Evolutionary conservation across 1,139 yeast genomes (phyloP).

Genomic region (Protomyces lactucae-debilis): DNA sequence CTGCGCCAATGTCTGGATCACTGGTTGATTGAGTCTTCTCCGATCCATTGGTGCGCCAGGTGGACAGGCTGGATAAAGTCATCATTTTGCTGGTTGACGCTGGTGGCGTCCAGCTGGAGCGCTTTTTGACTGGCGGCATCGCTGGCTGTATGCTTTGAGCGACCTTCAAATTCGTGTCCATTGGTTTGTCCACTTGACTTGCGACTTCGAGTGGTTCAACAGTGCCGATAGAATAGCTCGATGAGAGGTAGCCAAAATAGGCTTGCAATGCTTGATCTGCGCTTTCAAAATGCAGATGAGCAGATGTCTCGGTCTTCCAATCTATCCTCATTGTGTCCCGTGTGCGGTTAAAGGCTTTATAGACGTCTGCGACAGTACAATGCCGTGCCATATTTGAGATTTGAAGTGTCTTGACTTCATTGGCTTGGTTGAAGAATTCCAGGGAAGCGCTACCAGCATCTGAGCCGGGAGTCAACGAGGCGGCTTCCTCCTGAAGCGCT

Average conservation of each 20-base stretch:
- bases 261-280: slow-evolving; percentile 22
- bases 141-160: neutral
- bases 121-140: slow-evolving; percentile 2
- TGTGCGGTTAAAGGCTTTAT: slow-evolving; percentile 15
- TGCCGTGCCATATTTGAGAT: slow-evolving; percentile 15
- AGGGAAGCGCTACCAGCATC: neutral
- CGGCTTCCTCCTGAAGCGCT: neutral
- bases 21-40: slow-evolving; percentile 6
- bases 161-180: neutral
- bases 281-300: slow-evolving; percentile 17
- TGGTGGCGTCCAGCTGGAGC: slow-evolving; percentile 4
- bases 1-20: neutral
- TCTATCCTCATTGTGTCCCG: slow-evolving; percentile 20
- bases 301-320: slow-evolving; percentile 10
- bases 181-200: neutral
- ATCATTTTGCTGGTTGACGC: slow-evolving; percentile 5
- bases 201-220: slow-evolving; percentile 18
- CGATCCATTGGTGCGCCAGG: slow-evolving; percentile 13
- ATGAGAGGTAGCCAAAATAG: slow-evolving; percentile 26
- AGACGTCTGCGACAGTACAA: slow-evolving; percentile 11
- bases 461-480: neutral
- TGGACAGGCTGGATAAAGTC: slow-evolving; percentile 8
- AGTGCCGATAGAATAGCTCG: slow-evolving; percentile 23
- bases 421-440: neutral
- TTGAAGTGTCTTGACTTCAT: slow-evolving; percentile 13